phyloP scores from a whole-genome alignment of 371 early-diverging fungal species.

The Cokeromyces recurvatus region DNA sequence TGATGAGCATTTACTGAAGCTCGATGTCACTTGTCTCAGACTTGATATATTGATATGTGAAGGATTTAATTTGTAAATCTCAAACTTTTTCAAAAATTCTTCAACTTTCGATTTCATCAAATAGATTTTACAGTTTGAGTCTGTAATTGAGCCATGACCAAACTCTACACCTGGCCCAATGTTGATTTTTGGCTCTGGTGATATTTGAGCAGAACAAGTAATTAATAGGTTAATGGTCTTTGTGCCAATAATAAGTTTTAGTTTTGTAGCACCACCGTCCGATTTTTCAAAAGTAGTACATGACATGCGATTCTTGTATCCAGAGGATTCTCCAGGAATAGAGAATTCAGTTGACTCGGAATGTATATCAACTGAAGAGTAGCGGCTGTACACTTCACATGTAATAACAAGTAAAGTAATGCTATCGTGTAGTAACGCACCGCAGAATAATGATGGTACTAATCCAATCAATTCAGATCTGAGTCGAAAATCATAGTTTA shows the following conservation, averaged over 20 bases:
- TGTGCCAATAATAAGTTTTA: conserved; percentile 13
- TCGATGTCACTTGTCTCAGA: conserved; percentile 14
- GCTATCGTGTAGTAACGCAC: conserved; percentile 13
- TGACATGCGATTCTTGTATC: conserved; percentile 11
- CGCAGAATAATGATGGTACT: conserved; percentile 14
- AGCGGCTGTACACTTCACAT: conserved; percentile 14
- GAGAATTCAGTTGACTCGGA: conserved; percentile 14
- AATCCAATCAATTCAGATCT: conserved; percentile 13
- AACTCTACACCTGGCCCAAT: conserved; percentile 14
- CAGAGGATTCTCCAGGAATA: conserved; percentile 5
- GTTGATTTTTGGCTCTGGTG: conserved; percentile 15
- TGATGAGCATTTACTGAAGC: conserved; percentile 13
- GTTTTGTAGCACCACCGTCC: conserved; percentile 9
- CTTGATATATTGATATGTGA: conserved; percentile 12
- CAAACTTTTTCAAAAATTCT: conserved; percentile 13
- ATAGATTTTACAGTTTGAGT: conserved; percentile 13
- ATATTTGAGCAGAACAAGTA: conserved; percentile 15
- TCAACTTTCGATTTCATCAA: conserved; percentile 14
- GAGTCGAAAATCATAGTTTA: conserved; percentile 12
- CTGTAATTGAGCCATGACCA: conserved; percentile 12
- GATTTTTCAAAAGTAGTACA: conserved; percentile 15
- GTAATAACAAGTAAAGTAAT: conserved; percentile 15
- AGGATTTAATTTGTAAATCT: conserved; percentile 16
- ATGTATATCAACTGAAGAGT: conserved; percentile 13
- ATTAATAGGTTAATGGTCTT: conserved; percentile 13